phyloP scores from a whole-genome alignment of 768 basidiomycete genomes.

The Dacryopinax primogenitus region DNA sequence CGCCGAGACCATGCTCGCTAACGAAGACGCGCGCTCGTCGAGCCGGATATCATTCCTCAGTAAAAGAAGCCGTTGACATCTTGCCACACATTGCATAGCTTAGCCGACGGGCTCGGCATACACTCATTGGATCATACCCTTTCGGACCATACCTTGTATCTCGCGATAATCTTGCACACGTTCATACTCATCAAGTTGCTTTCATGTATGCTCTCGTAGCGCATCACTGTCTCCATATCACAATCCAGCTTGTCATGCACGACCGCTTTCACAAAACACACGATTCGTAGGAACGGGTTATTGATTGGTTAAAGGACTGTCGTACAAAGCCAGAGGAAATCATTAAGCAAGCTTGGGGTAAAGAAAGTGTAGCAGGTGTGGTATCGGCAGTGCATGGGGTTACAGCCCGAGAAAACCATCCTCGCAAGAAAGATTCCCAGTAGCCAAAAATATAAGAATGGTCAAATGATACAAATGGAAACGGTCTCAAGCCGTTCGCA shows the following conservation, averaged over 20 bases:
- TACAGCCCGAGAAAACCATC: slow-evolving; percentile 6
- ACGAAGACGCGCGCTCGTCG: slow-evolving; percentile 55
- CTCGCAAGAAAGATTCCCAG: not conserved
- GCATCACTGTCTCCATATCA: slow-evolving; percentile 8
- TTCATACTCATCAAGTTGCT: not conserved
- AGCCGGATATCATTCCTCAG: slow-evolving; percentile 39
- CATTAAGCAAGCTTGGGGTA: slow-evolving; percentile 4
- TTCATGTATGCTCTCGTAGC: slow-evolving; percentile 7
- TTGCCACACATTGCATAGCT: not conserved
- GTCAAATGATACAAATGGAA: not conserved
- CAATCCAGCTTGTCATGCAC: not conserved
- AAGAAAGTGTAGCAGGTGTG: not conserved
- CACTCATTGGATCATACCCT: not conserved
- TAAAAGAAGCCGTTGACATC: slow-evolving; percentile 5
- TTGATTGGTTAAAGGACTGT: not conserved
- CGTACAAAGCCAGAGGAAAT: not conserved
- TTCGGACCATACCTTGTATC: not conserved
- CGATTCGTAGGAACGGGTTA: not conserved
- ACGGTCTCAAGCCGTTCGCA: not conserved
- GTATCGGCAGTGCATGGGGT: slow-evolving; percentile 4
- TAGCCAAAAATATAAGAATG: not conserved
- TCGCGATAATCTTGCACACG: not conserved
- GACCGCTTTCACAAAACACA: not conserved
- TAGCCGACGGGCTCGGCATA: slow-evolving; percentile 6
- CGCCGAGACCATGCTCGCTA: slow-evolving; percentile 68